phyloP scores from a whole-genome alignment of 495 filamentous ascomycete species.

The Trypethelium eluteriae region DNA sequence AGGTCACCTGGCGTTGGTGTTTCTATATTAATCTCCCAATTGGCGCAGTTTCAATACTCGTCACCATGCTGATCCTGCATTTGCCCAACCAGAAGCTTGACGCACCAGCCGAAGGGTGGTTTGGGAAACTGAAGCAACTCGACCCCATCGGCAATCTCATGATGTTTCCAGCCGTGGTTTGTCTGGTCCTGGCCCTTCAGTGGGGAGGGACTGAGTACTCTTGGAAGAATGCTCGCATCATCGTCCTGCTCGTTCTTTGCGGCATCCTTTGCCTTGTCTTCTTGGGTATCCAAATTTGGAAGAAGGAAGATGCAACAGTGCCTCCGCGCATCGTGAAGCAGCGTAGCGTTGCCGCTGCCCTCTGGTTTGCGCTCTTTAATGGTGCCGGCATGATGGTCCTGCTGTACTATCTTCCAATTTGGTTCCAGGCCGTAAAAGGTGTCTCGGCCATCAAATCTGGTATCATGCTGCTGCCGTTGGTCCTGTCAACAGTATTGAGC shows the following conservation, averaged over 20 bases:
- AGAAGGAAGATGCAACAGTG: constrained; percentile 66
- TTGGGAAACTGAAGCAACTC: constrained; percentile 42
- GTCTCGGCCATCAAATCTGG: constrained; percentile 61
- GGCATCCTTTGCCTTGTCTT: constrained; percentile 59
- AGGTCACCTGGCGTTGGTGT: constrained; percentile 67
- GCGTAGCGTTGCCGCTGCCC: constrained; percentile 54
- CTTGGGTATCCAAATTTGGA: constrained; percentile 54
- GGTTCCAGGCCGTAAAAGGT: constrained; percentile 80
- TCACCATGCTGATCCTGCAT: constrained; percentile 54
- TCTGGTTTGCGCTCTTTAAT: constrained; percentile 57
- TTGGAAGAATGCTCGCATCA: constrained; percentile 61
- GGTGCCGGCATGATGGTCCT: not conserved
- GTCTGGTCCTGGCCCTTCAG: constrained; percentile 69
- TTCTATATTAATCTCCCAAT: constrained; percentile 66
- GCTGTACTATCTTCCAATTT: constrained; percentile 62
- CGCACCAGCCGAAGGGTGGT: constrained; percentile 35
- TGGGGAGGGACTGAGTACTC: constrained; percentile 71
- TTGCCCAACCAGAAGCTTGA: constrained; percentile 13
- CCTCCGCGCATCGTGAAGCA: constrained; percentile 65
- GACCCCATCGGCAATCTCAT: constrained; percentile 59
- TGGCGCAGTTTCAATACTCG: constrained; percentile 54
- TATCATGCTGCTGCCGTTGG: constrained; percentile 67
- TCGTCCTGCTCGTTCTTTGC: constrained; percentile 63
- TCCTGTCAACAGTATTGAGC: constrained; percentile 54
- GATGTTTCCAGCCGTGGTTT: constrained; percentile 66